phyloP scores from a whole-genome alignment of 352 stramenopile genomes.

The Pythium oligandrum region DNA sequence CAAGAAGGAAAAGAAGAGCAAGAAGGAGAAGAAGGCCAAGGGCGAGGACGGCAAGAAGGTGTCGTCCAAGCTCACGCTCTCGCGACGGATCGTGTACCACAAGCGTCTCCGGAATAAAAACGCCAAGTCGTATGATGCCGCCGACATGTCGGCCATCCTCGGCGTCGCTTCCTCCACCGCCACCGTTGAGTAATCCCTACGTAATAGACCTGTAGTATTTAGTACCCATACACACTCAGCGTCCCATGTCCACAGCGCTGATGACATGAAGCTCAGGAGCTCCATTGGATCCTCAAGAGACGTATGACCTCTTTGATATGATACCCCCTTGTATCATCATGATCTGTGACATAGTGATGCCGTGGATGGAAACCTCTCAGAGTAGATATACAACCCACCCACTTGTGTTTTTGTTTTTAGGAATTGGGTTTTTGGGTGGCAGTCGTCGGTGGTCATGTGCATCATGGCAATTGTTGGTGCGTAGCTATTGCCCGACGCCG shows the following conservation, averaged over 20 bases:
- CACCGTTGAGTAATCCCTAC: not conserved
- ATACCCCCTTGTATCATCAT: too few species aligned
- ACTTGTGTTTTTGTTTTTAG: too few species aligned
- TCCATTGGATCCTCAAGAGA: constrained; percentile 11
- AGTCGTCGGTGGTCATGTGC: not conserved
- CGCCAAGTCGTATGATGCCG: constrained; percentile 73
- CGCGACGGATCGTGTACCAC: constrained; percentile 69
- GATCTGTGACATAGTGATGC: too few species aligned
- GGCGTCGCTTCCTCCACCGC: constrained; percentile 52
- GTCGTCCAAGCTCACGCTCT: constrained; percentile 34
- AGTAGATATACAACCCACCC: not conserved
- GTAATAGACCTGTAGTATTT: too few species aligned
- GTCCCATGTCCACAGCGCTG: too few species aligned
- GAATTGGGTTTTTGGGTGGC: constrained; percentile 17
- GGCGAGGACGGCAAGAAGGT: constrained; percentile 14
- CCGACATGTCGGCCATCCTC: constrained; percentile 84
- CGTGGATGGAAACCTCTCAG: not conserved
- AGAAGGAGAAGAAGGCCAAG: constrained; percentile 42
- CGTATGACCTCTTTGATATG: not conserved
- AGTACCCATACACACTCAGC: too few species aligned
- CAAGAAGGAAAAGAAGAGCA: constrained; percentile 43
- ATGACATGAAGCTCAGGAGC: too few species aligned
- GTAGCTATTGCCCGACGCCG: constrained; percentile 5
- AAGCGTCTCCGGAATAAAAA: constrained; percentile 87
- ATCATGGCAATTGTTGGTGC: constrained; percentile 15